These are phyloP conservation scores for Sanghuangporus weigelae DNA, from an alignment of 1,284 basidiomycete species.

Conservation along the genomic window DNA sequence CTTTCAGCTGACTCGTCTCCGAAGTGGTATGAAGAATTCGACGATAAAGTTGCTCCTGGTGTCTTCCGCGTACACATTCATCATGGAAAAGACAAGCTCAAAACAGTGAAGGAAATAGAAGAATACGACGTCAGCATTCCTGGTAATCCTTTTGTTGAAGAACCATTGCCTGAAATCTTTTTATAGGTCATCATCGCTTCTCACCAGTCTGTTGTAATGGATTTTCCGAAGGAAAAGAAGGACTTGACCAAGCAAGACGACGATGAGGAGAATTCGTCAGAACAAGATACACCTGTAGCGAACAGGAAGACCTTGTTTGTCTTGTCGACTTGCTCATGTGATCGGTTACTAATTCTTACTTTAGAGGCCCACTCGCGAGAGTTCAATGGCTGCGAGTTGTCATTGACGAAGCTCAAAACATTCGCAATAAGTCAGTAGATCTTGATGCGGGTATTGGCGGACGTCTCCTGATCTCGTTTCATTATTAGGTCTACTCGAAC, in stretches of 20 bases:
- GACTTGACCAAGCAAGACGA: slow-evolving; percentile 26
- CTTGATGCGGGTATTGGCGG: too few relatives aligned
- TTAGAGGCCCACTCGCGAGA: slow-evolving; percentile 49
- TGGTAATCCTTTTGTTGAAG: slow-evolving; percentile 7
- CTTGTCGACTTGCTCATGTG: neutral
- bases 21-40: slow-evolving; percentile 68
- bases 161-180: slow-evolving; percentile 2
- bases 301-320: slow-evolving; percentile 31
- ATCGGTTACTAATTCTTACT: neutral
- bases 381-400: slow-evolving; percentile 57
- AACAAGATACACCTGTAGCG: slow-evolving; percentile 8
- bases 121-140: slow-evolving; percentile 46
- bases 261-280: slow-evolving; percentile 16
- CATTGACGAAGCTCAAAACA: slow-evolving; percentile 68
- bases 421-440: slow-evolving; percentile 43
- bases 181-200: slow-evolving; percentile 58
- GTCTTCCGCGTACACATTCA: slow-evolving; percentile 61
- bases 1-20: neutral
- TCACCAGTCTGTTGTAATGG: slow-evolving; percentile 55
- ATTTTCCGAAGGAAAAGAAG: slow-evolving; percentile 46
- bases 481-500: slow-evolving; percentile 44
- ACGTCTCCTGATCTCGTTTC: neutral
- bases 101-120: slow-evolving; percentile 37
- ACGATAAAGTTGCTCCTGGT: slow-evolving; percentile 51
- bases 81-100: slow-evolving; percentile 62